Evolutionary conservation across 164 flowering plant species (phyloP), one percentile per base, ranked within the genome.

Genomic region (Platanus orientalis): DNA sequence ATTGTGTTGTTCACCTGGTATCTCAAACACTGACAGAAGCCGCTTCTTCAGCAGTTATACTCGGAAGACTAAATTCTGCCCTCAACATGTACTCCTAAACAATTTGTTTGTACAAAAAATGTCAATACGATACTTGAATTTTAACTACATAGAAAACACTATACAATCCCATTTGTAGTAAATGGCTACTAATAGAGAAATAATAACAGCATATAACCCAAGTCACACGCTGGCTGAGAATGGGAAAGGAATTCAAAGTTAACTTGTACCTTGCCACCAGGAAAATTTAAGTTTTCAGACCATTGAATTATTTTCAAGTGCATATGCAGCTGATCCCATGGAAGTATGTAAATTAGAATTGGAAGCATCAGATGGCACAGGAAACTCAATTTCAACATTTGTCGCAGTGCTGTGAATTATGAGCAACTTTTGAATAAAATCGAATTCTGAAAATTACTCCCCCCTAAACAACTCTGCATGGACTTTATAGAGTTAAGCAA

Each of bases 221-320:
- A n/a, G n/a, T n/a, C n/a, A n/a, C n/a, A n/a, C n/a, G n/a, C 27
- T 24, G 49, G 24, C 29, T 54, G 49, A 42, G 20, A 13, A 55
- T 4, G 19, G 14, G 16, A 25, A 7, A 1, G 20, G 58, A 54
- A 28, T 27, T 30, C 39, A 54, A 21, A 16, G 53, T 27, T 55
- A 21, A 57, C 42, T 9, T 36, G 13, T 69, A 93, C 96, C 98
- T 94, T 94, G 64, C 90, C 92, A 75, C 98, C 97, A 27, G 97
- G 96, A 79, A 93, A 89, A 90, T 79, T 85, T 93, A 60, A 88
- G 87, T 76, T 90, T 93, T 97, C 98, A 93, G 49, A 82, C 47
- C 32, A 93, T 54, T 34, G 98, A 87, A 81, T 93, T 96, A 44
- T 69, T 79, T 80, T 93, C 97, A 55, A 96, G 97, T 63, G 91